Evolutionary conservation across 352 stramenopile species (phyloP), one percentile per base, ranked within the genome.

Genomic region (Globisporangium lucens): DNA sequence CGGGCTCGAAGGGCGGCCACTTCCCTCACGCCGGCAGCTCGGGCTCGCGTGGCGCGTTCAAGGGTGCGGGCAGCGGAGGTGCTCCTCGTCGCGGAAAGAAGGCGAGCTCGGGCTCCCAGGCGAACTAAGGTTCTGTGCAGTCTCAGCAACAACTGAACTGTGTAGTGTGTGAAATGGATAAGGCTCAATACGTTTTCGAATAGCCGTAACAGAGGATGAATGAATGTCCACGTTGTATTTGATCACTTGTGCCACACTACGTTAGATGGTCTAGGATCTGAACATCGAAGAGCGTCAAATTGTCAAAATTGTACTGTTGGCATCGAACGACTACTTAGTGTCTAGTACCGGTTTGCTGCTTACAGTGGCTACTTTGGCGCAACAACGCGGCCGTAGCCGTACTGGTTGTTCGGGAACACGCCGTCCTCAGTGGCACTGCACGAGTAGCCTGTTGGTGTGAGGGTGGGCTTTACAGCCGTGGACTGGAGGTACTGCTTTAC

Each of bases 381-480:
- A 13, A 47, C 24, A 29, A 63, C 52, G 10, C n/a, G 71, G 24
- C 70, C 36, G 47, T 70, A 68, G 27, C 64, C 70, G 43, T 67
- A 69, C 29, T 56, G 36, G 43, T 74, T 74, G 65, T 76, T 79
- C 33, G 63, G 70, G 33, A 65, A 77, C n/a, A 43, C 12, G 13
- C 53, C 38, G 33, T 79, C 67, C 17, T 1, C 2, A 6, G 65
- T 66, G 47, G 35, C 24, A 27, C 68, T 68, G 49, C 71, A 80
- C 30, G 46, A 27, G 17, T 70, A 59, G 20, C 46, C 29, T 3
- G 63, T 13, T 22, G 47, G 17, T 20, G 36, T 36, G 22, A 76
- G 55, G 17, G 8, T 41, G 9, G 36, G 20, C 15, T 58, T 67
- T 17, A 71, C 69, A 22, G 49, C 57, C 7, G 38, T 75, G 0